Percentiles rank a stretch among this genome's conserved stretches.
Evolutionary conservation across 495 filamentous ascomycete species (phyloP).

Genomic region (Aspergillus steynii): DNA sequence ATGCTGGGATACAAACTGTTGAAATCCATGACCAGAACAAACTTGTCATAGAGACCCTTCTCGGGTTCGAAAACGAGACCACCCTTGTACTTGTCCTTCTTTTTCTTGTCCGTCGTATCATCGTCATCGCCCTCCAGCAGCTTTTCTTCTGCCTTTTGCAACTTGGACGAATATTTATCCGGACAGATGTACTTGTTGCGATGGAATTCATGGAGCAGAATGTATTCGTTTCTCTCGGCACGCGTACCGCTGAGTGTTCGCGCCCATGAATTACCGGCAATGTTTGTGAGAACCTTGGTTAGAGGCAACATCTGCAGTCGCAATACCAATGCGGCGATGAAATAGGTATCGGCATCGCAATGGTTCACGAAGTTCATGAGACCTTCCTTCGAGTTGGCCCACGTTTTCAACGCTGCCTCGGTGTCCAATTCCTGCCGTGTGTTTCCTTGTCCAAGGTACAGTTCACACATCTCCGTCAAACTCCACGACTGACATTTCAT

Average conservation of each 20-base stretch:
- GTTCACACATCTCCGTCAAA: constrained; percentile 92
- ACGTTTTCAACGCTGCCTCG: constrained; percentile 82
- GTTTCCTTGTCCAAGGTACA: constrained; percentile 73
- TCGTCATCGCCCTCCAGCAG: constrained; percentile 66
- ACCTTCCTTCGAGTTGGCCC: constrained; percentile 80
- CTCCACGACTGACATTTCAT: constrained; percentile 97
- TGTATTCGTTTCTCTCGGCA: constrained; percentile 98
- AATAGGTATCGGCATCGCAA: constrained; percentile 93
- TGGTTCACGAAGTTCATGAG: constrained; percentile 91
- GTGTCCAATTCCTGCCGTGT: constrained; percentile 80
- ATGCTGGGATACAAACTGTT: constrained; percentile 98
- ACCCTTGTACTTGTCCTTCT: constrained; percentile 99
- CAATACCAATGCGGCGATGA: constrained; percentile 85
- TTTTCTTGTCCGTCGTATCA: constrained; percentile 84
- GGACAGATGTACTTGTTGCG: constrained; percentile 96
- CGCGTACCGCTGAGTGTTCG: constrained; percentile 92
- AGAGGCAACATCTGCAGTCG: constrained; percentile 89
- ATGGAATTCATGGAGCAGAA: constrained; percentile 95
- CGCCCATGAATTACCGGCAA: constrained; percentile 98
- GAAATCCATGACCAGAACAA: constrained; percentile 98
- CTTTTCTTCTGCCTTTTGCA: constrained; percentile 66
- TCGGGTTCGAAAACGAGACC: constrained; percentile 98
- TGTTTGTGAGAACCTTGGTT: constrained; percentile 92
- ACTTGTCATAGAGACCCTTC: constrained; percentile 95
- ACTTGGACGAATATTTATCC: constrained; percentile 78